A percentile compares a stretch with the other conserved stretches of the same genome.
phyloP scores from a whole-genome alignment of 2,329 filamentous ascomycete genomes.

The Bretziella fagacearum region DNA sequence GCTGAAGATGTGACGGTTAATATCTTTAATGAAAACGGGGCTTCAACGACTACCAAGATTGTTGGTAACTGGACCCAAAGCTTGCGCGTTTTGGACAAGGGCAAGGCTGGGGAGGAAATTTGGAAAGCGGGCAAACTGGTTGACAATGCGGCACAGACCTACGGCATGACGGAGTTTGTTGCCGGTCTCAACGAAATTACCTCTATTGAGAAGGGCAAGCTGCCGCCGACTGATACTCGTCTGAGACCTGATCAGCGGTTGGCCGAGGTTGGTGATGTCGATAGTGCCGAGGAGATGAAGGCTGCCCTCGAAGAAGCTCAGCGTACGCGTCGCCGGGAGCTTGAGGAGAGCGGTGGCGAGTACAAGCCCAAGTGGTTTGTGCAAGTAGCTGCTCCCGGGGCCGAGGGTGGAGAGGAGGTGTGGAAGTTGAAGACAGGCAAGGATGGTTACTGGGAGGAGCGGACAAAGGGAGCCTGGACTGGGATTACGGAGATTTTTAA shows the following conservation, averaged over 20 bases:
- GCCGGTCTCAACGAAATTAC: conserved; percentile 81
- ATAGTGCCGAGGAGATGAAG: conserved; percentile 72
- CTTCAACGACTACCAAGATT: conserved; percentile 48
- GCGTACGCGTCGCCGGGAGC: conserved; percentile 50
- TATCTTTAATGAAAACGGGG: conserved; percentile 49
- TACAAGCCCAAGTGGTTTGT: conserved; percentile 76
- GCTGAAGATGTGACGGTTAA: conserved; percentile 77
- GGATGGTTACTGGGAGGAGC: conserved; percentile 88
- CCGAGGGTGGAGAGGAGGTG: conserved; percentile 46
- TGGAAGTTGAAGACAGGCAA: conserved; percentile 66
- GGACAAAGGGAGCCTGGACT: conserved; percentile 49
- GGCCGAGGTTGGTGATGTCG: conserved; percentile 64
- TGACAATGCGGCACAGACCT: conserved; percentile 60
- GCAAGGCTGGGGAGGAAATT: conserved; percentile 43
- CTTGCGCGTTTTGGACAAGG: conserved; percentile 47
- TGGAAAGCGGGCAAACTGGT: conserved; percentile 70
- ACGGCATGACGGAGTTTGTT: conserved; percentile 77
- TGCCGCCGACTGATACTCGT: conserved; percentile 69
- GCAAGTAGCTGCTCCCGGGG: conserved; percentile 36
- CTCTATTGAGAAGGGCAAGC: conserved; percentile 50
- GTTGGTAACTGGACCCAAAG: conserved; percentile 70
- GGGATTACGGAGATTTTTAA: conserved; percentile 36
- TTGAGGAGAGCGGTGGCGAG: conserved; percentile 57
- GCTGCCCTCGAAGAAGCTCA: conserved; percentile 73
- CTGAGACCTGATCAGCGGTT: conserved; percentile 77